Evolutionary conservation across 1,284 basidiomycete genomes (phyloP).

Genomic region (Volvariella volvacea): DNA sequence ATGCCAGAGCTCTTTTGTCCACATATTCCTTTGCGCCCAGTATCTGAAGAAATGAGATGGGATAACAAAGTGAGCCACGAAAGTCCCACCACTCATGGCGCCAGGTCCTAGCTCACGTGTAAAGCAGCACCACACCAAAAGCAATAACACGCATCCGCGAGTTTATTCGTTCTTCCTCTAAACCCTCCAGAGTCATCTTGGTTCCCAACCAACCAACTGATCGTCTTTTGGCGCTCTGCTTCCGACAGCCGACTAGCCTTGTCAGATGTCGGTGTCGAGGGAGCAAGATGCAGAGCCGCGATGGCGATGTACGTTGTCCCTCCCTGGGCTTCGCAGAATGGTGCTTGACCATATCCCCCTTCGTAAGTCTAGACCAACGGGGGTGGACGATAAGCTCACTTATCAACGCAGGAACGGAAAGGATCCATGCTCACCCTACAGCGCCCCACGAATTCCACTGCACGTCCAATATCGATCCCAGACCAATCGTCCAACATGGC

Average conservation of each 20-base stretch:
- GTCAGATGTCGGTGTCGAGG: conserved; percentile 13
- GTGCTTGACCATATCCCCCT: conserved; percentile 85
- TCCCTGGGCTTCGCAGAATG: conserved; percentile 81
- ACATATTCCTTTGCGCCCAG: conserved; percentile 53
- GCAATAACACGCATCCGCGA: conserved; percentile 87
- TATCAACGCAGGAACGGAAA: conserved; percentile 8
- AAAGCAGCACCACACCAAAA: conserved; percentile 89
- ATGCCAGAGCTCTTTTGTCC: conserved; percentile 45
- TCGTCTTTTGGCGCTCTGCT: conserved; percentile 42
- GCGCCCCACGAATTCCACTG: conserved; percentile 54
- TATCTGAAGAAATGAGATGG: conserved; percentile 40
- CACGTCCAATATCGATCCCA: conserved; percentile 56
- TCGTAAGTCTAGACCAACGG: conserved; percentile 68
- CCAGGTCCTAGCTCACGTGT: conserved; percentile 42
- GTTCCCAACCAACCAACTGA: conserved; percentile 75
- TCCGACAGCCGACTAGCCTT: conserved; percentile 29
- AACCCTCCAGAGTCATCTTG: conserved; percentile 72
- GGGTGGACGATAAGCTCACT: conserved; percentile 2
- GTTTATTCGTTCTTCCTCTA: conserved; percentile 80
- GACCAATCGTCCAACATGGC: conserved; percentile 76
- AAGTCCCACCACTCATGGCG: background rate
- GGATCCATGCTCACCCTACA: conserved; percentile 65
- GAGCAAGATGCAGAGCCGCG: conserved; percentile 64
- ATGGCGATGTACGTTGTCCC: conserved; percentile 93
- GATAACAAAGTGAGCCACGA: background rate